Evolutionary conservation across 2,329 filamentous ascomycete genomes (phyloP).

Genomic region (Colletotrichum sp.): DNA sequence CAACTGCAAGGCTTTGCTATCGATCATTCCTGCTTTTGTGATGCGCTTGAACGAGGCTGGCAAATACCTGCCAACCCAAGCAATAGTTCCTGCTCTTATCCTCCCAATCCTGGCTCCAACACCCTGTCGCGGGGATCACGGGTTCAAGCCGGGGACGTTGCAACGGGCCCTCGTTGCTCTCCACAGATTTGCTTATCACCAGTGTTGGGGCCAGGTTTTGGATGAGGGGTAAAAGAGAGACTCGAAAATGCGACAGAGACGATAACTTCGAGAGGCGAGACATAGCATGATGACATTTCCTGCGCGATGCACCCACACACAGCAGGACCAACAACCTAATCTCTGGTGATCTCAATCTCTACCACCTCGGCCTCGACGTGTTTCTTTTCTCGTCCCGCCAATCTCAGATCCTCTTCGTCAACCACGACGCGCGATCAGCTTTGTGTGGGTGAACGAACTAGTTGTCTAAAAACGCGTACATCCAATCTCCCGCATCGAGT

Average conservation of each 20-base stretch:
- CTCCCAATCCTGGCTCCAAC: not conserved
- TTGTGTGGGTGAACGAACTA: not conserved
- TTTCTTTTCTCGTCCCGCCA: not conserved
- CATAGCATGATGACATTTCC: no score
- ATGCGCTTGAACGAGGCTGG: not conserved
- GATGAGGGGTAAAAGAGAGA: not conserved
- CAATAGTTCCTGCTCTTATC: not conserved
- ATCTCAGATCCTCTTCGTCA: not conserved
- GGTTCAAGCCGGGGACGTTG: not conserved
- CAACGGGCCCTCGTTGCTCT: not conserved
- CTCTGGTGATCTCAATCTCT: not conserved
- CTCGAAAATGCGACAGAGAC: not conserved
- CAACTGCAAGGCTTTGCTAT: not conserved
- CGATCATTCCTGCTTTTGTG: not conserved
- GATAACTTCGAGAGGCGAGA: not conserved
- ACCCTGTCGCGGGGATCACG: not conserved
- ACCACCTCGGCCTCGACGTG: not conserved
- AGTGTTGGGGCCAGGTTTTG: not conserved
- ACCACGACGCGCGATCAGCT: not conserved
- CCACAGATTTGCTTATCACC: not conserved
- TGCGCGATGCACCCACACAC: not conserved
- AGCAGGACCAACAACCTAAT: not conserved
- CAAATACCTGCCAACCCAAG: not conserved
- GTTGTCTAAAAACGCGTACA: not conserved
- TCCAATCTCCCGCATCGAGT: not conserved